phyloP scores from a whole-genome alignment of 2,329 filamentous ascomycete genomes.

The Apiospora aurea region DNA sequence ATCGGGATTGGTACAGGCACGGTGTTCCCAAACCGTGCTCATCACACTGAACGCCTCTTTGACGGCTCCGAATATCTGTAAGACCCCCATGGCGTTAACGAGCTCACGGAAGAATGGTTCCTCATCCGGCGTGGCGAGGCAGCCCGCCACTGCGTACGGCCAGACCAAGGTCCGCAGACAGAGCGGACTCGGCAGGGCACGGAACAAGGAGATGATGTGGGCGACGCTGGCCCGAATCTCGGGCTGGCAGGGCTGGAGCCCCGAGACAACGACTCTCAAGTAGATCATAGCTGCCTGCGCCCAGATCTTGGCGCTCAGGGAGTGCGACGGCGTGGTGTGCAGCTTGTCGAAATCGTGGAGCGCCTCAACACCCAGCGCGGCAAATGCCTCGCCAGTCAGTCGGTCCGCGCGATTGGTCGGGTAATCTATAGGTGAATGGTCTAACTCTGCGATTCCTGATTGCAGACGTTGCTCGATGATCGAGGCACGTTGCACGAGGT shows the following conservation, averaged over 20 bases:
- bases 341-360: slow-evolving; percentile 26
- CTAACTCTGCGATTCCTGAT: slow-evolving; percentile 28
- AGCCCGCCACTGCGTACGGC: slow-evolving; percentile 41
- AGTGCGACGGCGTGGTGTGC: slow-evolving; percentile 28
- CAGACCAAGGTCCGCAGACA: slow-evolving; percentile 38
- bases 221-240: slow-evolving; percentile 34
- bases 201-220: slow-evolving; percentile 33
- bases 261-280: slow-evolving; percentile 36
- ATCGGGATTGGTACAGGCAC: slow-evolving; percentile 29
- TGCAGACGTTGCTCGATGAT: slow-evolving; percentile 32
- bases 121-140: slow-evolving; percentile 34
- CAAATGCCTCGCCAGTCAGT: slow-evolving; percentile 30
- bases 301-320: slow-evolving; percentile 38
- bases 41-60: slow-evolving; percentile 35
- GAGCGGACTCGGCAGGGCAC: slow-evolving; percentile 32
- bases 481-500: slow-evolving; percentile 33
- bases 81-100: slow-evolving; percentile 33
- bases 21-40: slow-evolving; percentile 35
- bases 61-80: slow-evolving; percentile 38
- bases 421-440: slow-evolving; percentile 10
- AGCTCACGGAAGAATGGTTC: slow-evolving; percentile 35
- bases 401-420: slow-evolving; percentile 31
- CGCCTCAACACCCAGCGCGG: slow-evolving; percentile 29
- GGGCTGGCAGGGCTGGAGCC: slow-evolving; percentile 33
- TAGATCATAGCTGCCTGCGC: slow-evolving; percentile 38